Conservation (phyloP, 768 basidiomycete species). For the Suillus paluster region DNA sequence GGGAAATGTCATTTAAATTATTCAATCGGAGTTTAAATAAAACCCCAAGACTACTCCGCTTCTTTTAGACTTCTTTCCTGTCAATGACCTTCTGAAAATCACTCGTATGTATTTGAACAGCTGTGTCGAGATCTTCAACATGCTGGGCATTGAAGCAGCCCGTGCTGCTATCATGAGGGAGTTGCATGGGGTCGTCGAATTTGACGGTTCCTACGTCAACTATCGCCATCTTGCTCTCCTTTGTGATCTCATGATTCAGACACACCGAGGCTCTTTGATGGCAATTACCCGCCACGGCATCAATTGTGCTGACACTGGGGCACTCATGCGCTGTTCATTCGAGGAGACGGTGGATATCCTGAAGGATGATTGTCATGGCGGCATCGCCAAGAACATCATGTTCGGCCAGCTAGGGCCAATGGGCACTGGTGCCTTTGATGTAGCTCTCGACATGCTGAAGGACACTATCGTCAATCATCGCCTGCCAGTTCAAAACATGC, state of each 20-base stretch:
- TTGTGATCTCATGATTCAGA: slow-evolving; percentile 99
- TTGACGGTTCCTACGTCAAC: slow-evolving; percentile 99
- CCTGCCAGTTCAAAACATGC: slow-evolving; percentile 80
- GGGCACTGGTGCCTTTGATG: slow-evolving; percentile 97
- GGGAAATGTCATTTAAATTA: too few relatives aligned
- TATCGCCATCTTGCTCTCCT: slow-evolving; percentile 96
- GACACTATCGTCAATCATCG: slow-evolving; percentile 98
- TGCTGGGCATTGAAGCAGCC: slow-evolving; percentile 96
- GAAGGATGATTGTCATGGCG: slow-evolving; percentile 97
- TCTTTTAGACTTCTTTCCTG: too few relatives aligned
- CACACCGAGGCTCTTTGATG: slow-evolving; percentile 92
- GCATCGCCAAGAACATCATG: slow-evolving; percentile 97
- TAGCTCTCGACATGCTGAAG: slow-evolving; percentile 97
- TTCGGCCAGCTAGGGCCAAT: slow-evolving; percentile 99
- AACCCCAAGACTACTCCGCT: too few relatives aligned
- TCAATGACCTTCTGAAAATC: too few relatives aligned
- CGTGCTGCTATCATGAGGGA: slow-evolving; percentile 94
- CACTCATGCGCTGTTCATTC: slow-evolving; percentile 98
- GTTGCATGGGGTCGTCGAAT: slow-evolving; percentile 94
- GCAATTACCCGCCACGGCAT: slow-evolving; percentile 99
- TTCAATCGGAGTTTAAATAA: too few relatives aligned
- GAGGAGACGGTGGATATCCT: slow-evolving; percentile 99
- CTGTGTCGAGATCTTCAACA: slow-evolving; percentile 92
- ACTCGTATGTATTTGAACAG: slow-evolving; percentile 95
- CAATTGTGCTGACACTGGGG: slow-evolving; percentile 98